Percentiles rank a stretch among this genome's conserved stretches.
Conservation (phyloP, 2,329 filamentous ascomycete species). For the Purpureocillium takamizusanense region DNA sequence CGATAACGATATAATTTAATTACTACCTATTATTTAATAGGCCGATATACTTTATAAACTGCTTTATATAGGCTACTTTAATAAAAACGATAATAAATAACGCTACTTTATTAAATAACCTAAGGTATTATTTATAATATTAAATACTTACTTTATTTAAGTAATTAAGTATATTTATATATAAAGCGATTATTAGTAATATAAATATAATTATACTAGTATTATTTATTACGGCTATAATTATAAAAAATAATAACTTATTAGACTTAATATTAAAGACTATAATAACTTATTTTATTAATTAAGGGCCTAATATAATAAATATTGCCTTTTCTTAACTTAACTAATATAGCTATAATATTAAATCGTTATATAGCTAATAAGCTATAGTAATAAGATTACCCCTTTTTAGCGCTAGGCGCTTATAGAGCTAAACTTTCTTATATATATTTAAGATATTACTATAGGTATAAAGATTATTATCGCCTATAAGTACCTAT, state of each 20-base stretch:
- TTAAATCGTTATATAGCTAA: neutral
- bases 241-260: neutral
- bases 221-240: neutral
- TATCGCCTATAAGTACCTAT: neutral
- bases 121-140: neutral
- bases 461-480: no score
- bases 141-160: neutral
- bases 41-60: neutral
- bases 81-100: neutral
- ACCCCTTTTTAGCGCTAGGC: neutral
- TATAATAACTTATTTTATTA: neutral
- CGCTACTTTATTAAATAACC: neutral
- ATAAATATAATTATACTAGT: neutral
- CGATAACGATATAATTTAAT: neutral
- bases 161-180: neutral
- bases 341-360: neutral
- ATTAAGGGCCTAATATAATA: neutral
- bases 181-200: neutral
- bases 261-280: neutral
- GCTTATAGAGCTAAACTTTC: neutral
- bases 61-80: neutral
- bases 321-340: neutral
- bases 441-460: neutral
- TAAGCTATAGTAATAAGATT: neutral
- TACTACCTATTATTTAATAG: neutral